Evolutionary conservation across 208 protist species (phyloP).

Genomic region (Leishmania arabica): DNA sequence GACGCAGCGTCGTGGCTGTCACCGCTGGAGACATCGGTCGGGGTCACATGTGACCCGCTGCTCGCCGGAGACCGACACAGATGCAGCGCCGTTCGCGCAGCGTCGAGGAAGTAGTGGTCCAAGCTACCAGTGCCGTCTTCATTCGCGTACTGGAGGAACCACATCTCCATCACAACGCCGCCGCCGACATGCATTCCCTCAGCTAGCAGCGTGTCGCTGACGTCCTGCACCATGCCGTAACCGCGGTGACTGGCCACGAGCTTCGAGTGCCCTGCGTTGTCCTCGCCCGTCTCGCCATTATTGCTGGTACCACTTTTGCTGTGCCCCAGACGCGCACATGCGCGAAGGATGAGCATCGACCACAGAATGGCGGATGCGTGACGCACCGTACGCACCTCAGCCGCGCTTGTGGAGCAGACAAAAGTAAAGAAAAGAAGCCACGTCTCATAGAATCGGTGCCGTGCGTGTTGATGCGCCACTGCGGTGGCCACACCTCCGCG

Average conservation of each 20-base stretch:
- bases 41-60: no score
- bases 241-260: not conserved
- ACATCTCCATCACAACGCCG: slow-evolving; percentile 59
- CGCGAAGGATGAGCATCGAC: slow-evolving; percentile 44
- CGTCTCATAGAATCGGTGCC: slow-evolving; percentile 37
- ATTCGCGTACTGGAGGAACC: slow-evolving; percentile 32
- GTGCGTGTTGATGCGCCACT: not conserved
- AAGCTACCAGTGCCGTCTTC: not conserved
- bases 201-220: slow-evolving; percentile 42
- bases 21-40: not conserved
- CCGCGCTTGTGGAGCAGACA: slow-evolving; percentile 21
- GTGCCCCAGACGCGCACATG: slow-evolving; percentile 21
- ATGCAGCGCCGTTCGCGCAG: slow-evolving; percentile 19
- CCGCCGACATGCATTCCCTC: slow-evolving; percentile 37
- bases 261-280: slow-evolving; percentile 1
- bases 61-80: slow-evolving; percentile 9
- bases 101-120: slow-evolving; percentile 29
- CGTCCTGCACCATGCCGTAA: slow-evolving; percentile 35
- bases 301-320: not conserved
- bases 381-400: slow-evolving; percentile 17
- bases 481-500: not conserved
- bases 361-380: slow-evolving; percentile 26
- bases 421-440: slow-evolving; percentile 45
- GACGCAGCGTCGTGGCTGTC: not conserved
- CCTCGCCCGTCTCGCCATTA: not conserved